Conservation (phyloP, 805 yeast species). For the Myxozyma geophila region DNA sequence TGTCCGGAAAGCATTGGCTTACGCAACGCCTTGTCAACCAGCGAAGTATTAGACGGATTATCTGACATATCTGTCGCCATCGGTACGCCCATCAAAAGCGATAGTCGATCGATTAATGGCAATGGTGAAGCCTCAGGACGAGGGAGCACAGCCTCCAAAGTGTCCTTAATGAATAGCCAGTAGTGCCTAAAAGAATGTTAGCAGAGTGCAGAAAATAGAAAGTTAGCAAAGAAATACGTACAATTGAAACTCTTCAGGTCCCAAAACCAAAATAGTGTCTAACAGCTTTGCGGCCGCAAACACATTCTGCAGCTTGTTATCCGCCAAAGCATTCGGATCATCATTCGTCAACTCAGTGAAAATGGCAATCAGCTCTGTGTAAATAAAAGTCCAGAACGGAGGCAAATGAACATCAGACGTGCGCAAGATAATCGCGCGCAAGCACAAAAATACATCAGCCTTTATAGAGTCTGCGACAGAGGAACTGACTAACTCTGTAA, state of each 20-base stretch:
- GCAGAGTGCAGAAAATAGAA: background rate
- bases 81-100: conserved; percentile 39
- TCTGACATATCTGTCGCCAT: conserved; percentile 35
- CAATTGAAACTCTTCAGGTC: conserved; percentile 75
- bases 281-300: conserved; percentile 74
- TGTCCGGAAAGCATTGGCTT: conserved; percentile 51
- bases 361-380: conserved; percentile 61
- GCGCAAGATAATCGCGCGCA: conserved; percentile 68
- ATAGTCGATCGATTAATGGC: conserved; percentile 53
- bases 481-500: conserved; percentile 48
- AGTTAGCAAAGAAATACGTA: conserved; percentile 36
- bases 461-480: conserved; percentile 46
- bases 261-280: conserved; percentile 70
- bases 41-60: conserved; percentile 17
- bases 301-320: conserved; percentile 45
- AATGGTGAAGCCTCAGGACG: conserved; percentile 42
- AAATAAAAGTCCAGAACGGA: conserved; percentile 70
- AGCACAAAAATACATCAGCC: conserved; percentile 56
- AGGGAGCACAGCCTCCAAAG: conserved; percentile 60
- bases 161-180: conserved; percentile 84
- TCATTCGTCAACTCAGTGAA: conserved; percentile 48
- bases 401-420: conserved; percentile 67
- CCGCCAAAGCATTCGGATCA: conserved; percentile 46
- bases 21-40: conserved; percentile 34
- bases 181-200: conserved; percentile 49